Base-by-base conservation (phyloP, 768 basidiomycete genomes). In the Fomitopsis serialis region DNA sequence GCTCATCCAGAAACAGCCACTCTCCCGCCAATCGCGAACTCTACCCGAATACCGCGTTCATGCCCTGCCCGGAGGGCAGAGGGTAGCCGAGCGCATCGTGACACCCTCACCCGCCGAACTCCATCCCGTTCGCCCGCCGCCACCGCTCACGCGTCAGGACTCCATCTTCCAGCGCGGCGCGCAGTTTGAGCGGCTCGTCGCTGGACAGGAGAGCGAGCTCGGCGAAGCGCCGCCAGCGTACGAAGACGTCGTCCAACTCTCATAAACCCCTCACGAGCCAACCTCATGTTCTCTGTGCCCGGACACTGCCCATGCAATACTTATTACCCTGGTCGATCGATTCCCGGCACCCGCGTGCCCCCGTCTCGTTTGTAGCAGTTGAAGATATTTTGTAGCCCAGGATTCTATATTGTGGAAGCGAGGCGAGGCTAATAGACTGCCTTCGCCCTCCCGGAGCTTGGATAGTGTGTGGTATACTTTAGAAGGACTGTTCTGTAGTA, bases 191-290 rank as follows among this genome's bases (percentile, higher is more conserved):
- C 77, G 86, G 23, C 77, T 97, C 19, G 77, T 97, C 36, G 80
- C 87, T 11, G 94, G 95, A 22, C 84, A 86, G 66, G 88, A 89
- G 66, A 87, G 78, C 45, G 85, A 88, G 61, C 74, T 75, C 15
- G 94, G 94, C 7, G 93, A 97, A 66, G 78, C 79, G 8, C 94
- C 95, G 0, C 95, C 95, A 3, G 73, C 81, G n/a, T 93, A 94
- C 64, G 72, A 72, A 36, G 65, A 55, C 45, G 40, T 50, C 54
- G 34, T 34, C 23, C 36, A 49, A 15, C 19, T 7, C 6, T 40
- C 15, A 17, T 40, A 15, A 40, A 40, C 13, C 29, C 6, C 29
- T n/a, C n/a, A n/a, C n/a, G n/a, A 32, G 29, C 29, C 29, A n/a
- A n/a, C n/a, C n/a, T n/a, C n/a, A n/a, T n/a, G 6, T 32, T 32